phyloP scores from a whole-genome alignment of 495 filamentous ascomycete genomes.

The Durotheca rogersii region DNA sequence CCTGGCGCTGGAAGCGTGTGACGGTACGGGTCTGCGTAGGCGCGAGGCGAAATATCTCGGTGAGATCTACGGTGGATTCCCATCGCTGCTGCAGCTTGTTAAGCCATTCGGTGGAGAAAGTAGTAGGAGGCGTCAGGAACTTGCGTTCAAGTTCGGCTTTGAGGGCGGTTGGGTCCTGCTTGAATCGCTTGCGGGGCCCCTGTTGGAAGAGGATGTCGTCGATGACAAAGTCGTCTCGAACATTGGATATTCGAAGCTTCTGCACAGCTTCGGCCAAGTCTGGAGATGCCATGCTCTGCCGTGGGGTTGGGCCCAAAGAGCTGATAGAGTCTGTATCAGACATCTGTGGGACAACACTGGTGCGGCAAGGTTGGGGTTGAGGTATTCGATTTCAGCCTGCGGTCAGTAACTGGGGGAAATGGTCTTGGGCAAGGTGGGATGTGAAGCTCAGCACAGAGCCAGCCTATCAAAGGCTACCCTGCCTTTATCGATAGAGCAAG shows the following conservation, averaged over 20 bases:
- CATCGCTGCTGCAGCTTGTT: conserved; percentile 86
- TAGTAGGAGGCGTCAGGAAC: conserved; percentile 73
- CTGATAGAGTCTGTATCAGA: too few species aligned
- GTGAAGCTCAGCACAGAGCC: too few species aligned
- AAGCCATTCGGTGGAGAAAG: conserved; percentile 80
- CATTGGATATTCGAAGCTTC: conserved; percentile 37
- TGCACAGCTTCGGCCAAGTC: conserved; percentile 43
- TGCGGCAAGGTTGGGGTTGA: too few species aligned
- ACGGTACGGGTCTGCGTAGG: conserved; percentile 91
- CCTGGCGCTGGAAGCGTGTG: conserved; percentile 87
- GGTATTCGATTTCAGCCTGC: too few species aligned
- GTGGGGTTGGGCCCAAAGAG: background rate
- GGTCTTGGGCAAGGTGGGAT: too few species aligned
- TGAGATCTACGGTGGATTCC: conserved; percentile 75
- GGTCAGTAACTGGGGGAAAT: too few species aligned
- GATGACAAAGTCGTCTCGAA: conserved; percentile 40
- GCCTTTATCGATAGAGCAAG: too few species aligned
- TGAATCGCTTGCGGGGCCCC: conserved; percentile 58
- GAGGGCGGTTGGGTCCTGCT: conserved; percentile 57
- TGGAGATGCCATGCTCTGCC: conserved; percentile 40
- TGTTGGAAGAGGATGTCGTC: conserved; percentile 58
- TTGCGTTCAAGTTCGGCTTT: conserved; percentile 70
- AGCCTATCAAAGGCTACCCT: too few species aligned
- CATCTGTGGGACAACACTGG: too few species aligned
- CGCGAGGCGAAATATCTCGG: conserved; percentile 78